These are phyloP conservation scores for Cryptomeria japonica DNA, from an alignment of 75 land plant genomes.

Conservation along the genomic window DNA sequence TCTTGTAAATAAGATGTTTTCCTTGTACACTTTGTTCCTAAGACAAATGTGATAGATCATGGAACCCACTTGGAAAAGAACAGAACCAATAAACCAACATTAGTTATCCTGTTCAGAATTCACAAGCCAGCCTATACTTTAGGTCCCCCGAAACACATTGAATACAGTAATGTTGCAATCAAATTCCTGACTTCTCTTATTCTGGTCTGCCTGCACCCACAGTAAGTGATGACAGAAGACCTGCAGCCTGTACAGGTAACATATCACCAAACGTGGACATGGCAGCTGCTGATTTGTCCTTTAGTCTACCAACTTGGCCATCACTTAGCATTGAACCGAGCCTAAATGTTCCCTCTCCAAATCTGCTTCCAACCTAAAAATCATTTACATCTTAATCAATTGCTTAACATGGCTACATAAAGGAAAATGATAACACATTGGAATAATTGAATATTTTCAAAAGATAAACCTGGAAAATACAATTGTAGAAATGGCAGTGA, in stretches of 20 bases:
- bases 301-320: slow-evolving; percentile 83
- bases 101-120: background rate
- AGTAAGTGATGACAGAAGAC: slow-evolving; percentile 91
- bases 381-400: background rate
- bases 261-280: slow-evolving; percentile 97
- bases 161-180: background rate
- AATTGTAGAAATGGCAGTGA: background rate
- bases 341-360: slow-evolving; percentile 94
- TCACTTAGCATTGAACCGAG: slow-evolving; percentile 86
- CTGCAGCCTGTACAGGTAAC: slow-evolving; percentile 89
- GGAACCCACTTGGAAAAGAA: background rate
- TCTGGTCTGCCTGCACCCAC: slow-evolving; percentile 60
- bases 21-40: background rate
- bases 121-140: background rate
- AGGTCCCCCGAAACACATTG: background rate
- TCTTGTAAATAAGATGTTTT: background rate
- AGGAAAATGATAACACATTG: background rate
- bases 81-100: background rate
- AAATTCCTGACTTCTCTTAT: background rate
- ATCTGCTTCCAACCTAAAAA: slow-evolving; percentile 90
- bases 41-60: background rate
- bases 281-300: slow-evolving; percentile 82
- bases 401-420: background rate
- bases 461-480: background rate
- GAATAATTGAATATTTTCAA: background rate